Percentiles rank a stretch among this genome's conserved stretches.
Evolutionary conservation across 1,139 yeast genomes (phyloP).

Genomic region (Kodamaea anthophila): DNA sequence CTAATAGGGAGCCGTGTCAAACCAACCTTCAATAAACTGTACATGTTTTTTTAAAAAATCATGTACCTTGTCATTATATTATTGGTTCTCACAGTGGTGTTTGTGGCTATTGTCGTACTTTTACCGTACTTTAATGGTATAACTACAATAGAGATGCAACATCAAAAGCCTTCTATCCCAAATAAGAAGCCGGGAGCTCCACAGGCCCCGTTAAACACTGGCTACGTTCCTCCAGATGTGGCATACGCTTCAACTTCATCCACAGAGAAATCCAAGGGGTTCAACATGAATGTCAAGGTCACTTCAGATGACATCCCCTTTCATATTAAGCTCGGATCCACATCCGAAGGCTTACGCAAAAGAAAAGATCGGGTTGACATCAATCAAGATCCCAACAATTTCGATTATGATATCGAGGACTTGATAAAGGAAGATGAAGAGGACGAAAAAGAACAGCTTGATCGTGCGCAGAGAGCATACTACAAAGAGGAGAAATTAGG

Average conservation of each 20-base stretch:
- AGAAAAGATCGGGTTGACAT: conserved; percentile 13
- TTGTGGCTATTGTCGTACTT: conserved; percentile 26
- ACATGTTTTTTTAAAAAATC: no score
- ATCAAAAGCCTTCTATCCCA: conserved; percentile 9
- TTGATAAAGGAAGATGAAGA: conserved; percentile 20
- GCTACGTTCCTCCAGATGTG: conserved; percentile 40
- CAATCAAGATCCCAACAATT: conserved; percentile 27
- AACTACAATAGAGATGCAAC: conserved; percentile 24
- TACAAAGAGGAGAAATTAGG: conserved; percentile 25
- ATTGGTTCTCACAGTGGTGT: conserved; percentile 19
- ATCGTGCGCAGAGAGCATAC: conserved; percentile 13
- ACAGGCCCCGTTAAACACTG: conserved; percentile 12
- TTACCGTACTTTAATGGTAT: conserved; percentile 38
- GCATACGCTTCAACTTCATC: conserved; percentile 1
- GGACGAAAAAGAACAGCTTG: conserved; percentile 14
- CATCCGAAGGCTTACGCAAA: conserved; percentile 8
- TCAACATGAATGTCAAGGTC: conserved; percentile 18
- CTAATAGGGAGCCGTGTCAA: no score
- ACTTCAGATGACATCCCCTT: conserved; percentile 38
- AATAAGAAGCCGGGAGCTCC: conserved; percentile 6
- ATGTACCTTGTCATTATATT: conserved; percentile 25
- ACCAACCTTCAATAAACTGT: no score
- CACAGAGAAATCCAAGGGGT: conserved; percentile 1
- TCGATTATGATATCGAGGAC: conserved; percentile 54
- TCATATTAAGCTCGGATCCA: conserved; percentile 17